These are phyloP conservation scores for Dovyalis caffra DNA, from an alignment of 345 rosid genomes.

Conservation along the genomic window DNA sequence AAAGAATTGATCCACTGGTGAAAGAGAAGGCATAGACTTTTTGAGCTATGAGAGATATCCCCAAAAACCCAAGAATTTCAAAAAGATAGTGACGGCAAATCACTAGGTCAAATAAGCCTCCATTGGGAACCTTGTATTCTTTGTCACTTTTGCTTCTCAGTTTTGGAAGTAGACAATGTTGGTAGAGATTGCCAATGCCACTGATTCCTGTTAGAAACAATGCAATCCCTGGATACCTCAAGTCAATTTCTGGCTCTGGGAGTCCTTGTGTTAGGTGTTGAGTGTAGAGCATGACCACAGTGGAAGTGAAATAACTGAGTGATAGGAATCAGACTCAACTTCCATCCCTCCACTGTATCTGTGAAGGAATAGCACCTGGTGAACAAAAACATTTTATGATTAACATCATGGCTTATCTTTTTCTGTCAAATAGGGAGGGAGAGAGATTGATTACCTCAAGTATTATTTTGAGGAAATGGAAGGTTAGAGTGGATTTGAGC, in stretches of 20 bases:
- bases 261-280: constrained; percentile 42
- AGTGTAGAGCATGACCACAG: constrained; percentile 40
- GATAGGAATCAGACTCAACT: constrained; percentile 32
- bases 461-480: constrained; percentile 54
- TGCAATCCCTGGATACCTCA: constrained; percentile 38
- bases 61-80: constrained; percentile 58
- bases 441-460: constrained; percentile 36
- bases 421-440: not conserved
- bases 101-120: constrained; percentile 55
- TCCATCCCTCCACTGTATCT: constrained; percentile 53
- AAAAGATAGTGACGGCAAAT: constrained; percentile 80
- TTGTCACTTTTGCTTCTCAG: constrained; percentile 43
- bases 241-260: constrained; percentile 40
- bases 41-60: constrained; percentile 58
- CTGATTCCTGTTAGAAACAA: constrained; percentile 50
- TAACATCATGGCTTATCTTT: not conserved
- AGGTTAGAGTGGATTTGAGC: constrained; percentile 46
- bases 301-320: constrained; percentile 36
- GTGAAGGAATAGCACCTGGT: constrained; percentile 55
- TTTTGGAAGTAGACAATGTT: constrained; percentile 62
- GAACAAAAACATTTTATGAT: not conserved
- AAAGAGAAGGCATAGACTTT: constrained; percentile 40
- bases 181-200: constrained; percentile 75
- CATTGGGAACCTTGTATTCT: constrained; percentile 63
- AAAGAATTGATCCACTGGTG: constrained; percentile 38